Percentiles rank a stretch among this genome's conserved stretches.
Evolutionary conservation across 768 basidiomycete genomes (phyloP).

Genomic region (Tulasnella sp.): DNA sequence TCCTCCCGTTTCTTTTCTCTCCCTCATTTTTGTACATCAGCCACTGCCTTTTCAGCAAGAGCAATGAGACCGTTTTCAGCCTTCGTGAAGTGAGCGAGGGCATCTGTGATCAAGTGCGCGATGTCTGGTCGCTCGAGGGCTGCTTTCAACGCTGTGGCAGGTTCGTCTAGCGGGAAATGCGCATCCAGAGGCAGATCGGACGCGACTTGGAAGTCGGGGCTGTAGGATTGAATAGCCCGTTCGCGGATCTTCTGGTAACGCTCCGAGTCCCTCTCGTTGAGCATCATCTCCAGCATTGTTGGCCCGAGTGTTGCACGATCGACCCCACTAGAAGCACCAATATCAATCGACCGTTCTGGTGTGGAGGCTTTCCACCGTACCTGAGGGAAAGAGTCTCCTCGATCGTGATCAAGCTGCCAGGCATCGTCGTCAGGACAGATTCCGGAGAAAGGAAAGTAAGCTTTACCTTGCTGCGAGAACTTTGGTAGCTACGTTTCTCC

Average conservation of each 20-base stretch:
- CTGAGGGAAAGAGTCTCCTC: constrained; percentile 16
- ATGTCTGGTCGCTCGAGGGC: constrained; percentile 13
- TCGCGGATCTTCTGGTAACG: constrained; percentile 9
- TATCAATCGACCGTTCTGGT: background rate
- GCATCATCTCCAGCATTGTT: constrained; percentile 11
- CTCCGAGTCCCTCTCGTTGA: constrained; percentile 5
- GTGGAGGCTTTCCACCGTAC: background rate
- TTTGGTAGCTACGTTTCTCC: constrained; percentile 12
- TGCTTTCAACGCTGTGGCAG: constrained; percentile 6
- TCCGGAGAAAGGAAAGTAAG: background rate
- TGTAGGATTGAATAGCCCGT: constrained; percentile 13
- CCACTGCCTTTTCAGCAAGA: background rate
- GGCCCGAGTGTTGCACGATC: constrained; percentile 8
- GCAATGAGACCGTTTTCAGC: constrained; percentile 1
- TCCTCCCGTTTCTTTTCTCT: background rate
- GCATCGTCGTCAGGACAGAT: background rate
- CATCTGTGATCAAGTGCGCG: constrained; percentile 8
- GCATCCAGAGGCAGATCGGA: constrained; percentile 1
- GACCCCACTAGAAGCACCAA: constrained; percentile 8
- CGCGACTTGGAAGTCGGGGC: background rate
- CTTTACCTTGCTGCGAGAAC: constrained; percentile 19
- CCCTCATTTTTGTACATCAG: background rate
- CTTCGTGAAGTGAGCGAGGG: constrained; percentile 8
- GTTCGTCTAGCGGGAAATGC: constrained; percentile 14
- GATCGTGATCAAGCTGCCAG: constrained; percentile 15